Evolutionary conservation across 202 grass and related monocot genomes (phyloP).

Genomic region (Setaria viridis): DNA sequence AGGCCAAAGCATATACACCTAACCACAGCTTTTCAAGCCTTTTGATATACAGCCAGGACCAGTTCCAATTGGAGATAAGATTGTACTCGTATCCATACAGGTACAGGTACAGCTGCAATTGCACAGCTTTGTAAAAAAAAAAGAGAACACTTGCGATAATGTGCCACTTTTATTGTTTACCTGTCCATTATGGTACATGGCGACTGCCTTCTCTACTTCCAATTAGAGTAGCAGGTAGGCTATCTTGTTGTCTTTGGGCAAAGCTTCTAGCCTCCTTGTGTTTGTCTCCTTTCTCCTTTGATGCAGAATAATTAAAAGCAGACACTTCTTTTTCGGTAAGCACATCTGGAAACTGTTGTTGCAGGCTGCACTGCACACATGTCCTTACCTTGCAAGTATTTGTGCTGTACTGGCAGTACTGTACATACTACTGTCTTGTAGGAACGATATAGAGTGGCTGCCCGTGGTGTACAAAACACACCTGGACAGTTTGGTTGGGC

Average conservation of each 20-base stretch:
- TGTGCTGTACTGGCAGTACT: too few relatives aligned
- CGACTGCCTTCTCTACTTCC: neutral
- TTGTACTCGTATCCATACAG: conserved; percentile 30
- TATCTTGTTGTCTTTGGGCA: conserved; percentile 26
- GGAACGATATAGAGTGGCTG: neutral
- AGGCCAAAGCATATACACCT: conserved; percentile 48
- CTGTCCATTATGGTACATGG: neutral
- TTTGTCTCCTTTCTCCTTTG: conserved; percentile 17
- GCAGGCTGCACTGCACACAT: conserved; percentile 18
- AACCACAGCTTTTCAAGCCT: conserved; percentile 36
- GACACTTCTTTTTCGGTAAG: conserved; percentile 22
- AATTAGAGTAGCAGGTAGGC: conserved; percentile 3
- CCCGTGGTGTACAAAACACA: neutral
- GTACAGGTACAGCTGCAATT: conserved; percentile 26
- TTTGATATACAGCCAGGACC: conserved; percentile 22
- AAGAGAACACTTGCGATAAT: neutral
- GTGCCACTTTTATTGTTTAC: neutral
- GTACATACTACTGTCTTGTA: neutral
- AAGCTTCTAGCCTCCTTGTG: neutral
- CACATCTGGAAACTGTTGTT: conserved; percentile 22
- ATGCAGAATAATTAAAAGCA: conserved; percentile 28
- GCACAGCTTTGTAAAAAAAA: neutral
- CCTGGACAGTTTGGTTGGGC: neutral
- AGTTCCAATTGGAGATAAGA: conserved; percentile 40
- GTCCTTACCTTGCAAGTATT: neutral